Evolutionary conservation across 441 rosid species (phyloP).

Genomic region (Adansonia grandidieri): DNA sequence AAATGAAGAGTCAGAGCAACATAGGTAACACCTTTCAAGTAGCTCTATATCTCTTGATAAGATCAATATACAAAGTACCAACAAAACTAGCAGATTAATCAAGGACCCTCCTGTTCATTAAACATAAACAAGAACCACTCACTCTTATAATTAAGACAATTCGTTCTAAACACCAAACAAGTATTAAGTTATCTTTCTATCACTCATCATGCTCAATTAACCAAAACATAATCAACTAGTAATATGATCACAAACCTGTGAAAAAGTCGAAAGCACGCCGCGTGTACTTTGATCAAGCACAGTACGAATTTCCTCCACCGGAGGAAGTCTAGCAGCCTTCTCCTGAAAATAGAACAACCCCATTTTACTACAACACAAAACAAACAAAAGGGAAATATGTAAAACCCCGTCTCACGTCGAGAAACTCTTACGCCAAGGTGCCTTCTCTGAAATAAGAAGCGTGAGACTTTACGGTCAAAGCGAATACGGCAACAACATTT

Average conservation of each 20-base stretch:
- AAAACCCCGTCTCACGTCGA: no score
- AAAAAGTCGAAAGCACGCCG: slow-evolving; percentile 82
- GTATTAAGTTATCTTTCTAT: neutral
- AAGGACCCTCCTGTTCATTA: neutral
- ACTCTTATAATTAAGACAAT: neutral
- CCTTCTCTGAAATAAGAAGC: no score
- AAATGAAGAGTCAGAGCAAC: no score
- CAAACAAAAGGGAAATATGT: no score
- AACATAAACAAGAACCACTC: neutral
- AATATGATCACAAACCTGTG: slow-evolving; percentile 55
- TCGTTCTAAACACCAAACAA: neutral
- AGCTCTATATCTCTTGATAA: neutral
- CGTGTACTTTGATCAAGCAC: slow-evolving; percentile 61
- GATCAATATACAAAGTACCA: neutral
- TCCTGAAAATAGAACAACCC: slow-evolving; percentile 49
- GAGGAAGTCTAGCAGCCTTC: slow-evolving; percentile 81
- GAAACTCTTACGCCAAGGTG: no score
- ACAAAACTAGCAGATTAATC: neutral
- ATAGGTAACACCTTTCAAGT: neutral
- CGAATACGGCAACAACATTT: neutral
- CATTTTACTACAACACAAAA: neutral
- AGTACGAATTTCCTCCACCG: slow-evolving; percentile 72
- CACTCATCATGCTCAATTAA: slow-evolving; percentile 6
- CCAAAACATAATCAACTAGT: neutral
- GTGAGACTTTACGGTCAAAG: no score